These are phyloP conservation scores for Pseudevernia furfuracea DNA, from an alignment of 495 filamentous ascomycete genomes.

Conservation along the genomic window DNA sequence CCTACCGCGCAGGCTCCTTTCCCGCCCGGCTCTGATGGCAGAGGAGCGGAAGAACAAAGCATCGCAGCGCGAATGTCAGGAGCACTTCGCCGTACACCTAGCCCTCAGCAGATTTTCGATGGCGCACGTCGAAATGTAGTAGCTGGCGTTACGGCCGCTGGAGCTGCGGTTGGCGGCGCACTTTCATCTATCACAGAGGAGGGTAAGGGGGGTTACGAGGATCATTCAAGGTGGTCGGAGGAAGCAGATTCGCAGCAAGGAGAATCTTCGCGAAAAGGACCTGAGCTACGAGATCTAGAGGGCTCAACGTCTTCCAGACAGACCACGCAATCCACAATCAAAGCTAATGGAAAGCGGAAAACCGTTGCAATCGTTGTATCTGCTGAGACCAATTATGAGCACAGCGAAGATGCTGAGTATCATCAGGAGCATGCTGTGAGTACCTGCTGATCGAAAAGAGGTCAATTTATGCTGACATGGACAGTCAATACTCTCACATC, in stretches of 20 bases:
- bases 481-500: slow-evolving; percentile 83
- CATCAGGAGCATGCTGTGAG: slow-evolving; percentile 73
- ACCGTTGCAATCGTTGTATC: slow-evolving; percentile 80
- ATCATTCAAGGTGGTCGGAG: slow-evolving; percentile 79
- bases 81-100: slow-evolving; percentile 77
- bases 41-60: slow-evolving; percentile 44
- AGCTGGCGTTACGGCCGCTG: slow-evolving; percentile 77
- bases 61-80: slow-evolving; percentile 74
- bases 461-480: slow-evolving; percentile 11
- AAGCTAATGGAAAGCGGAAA: slow-evolving; percentile 49
- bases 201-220: slow-evolving; percentile 68
- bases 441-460: slow-evolving; percentile 12
- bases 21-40: slow-evolving; percentile 20
- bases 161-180: slow-evolving; percentile 67
- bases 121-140: slow-evolving; percentile 66
- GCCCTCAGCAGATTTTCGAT: slow-evolving; percentile 81
- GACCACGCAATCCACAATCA: slow-evolving; percentile 13
- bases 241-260: slow-evolving; percentile 52
- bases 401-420: slow-evolving; percentile 50
- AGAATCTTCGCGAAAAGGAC: slow-evolving; percentile 27
- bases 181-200: slow-evolving; percentile 80
- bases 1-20: slow-evolving; percentile 25
- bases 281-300: slow-evolving; percentile 22
- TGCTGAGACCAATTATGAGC: slow-evolving; percentile 56
- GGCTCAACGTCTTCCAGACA: slow-evolving; percentile 9